Evolutionary conservation across 768 basidiomycete genomes (phyloP), one percentile per base, ranked within the genome.

Genomic region (Kwoniella mangroviensis): DNA sequence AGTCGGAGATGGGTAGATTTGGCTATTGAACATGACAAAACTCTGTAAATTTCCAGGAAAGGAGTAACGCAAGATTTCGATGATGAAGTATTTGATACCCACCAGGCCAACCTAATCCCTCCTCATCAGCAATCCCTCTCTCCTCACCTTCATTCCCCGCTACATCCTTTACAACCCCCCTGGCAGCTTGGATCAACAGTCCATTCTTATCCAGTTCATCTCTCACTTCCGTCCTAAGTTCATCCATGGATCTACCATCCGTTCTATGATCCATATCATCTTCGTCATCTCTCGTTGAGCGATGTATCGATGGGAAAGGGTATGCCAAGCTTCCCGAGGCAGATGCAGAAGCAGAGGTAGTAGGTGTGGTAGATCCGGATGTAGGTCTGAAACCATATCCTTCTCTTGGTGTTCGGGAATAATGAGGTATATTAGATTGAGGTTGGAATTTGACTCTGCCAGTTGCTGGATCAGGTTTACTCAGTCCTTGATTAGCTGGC

Each of bases 101-200:
- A 91, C 93, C 93, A 83, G 94, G 94, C 94, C 94, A 96, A 7
- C 94, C 94, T 10, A 97, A 87, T 64, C 94, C 94, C 40, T 81
- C 78, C 45, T 70, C 78, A 72, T 83, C 79, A 17, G 79, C 79
- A 49, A 83, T 80, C 7, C 76, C 78, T 40, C 58, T 43, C 41
- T n/a, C 73, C 69, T 60, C 79, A 78, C 62, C 73, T 40, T 67
- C 58, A 49, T 68, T 74, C 1, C 26, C 43, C 13, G 22, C 65
- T 51, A 57, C 54, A 42, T 49, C 54, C 24, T 63, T 69, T 11
- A 72, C 61, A 6, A 60, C 56, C 11, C 58, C 69, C 26, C 70
- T 54, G 2, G 63, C 64, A 60, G 63, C 69, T 21, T 69, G 17
- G 3, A 60, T 21, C 41, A 54, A 57, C 63, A 69, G 21, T 13